phyloP scores from a whole-genome alignment of 1,284 basidiomycete species.

The Violaceomyces palustris region DNA sequence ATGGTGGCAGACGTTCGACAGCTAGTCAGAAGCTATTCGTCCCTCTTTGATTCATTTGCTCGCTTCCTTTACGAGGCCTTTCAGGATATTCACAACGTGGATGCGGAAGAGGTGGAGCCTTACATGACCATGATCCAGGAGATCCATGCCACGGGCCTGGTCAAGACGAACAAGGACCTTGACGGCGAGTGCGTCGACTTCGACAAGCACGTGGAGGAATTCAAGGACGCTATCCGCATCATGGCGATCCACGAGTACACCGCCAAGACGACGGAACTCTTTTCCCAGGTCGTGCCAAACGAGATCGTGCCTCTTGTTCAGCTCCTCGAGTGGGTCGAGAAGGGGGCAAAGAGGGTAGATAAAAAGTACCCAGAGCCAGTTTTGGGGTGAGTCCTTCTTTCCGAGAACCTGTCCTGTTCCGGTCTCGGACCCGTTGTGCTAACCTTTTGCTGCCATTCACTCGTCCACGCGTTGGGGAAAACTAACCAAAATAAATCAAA shows the following conservation, averaged over 20 bases:
- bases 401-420: too few relatives aligned
- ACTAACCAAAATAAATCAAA: too few relatives aligned
- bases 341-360: constrained; percentile 72
- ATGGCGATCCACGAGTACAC: constrained; percentile 63
- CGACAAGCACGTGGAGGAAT: constrained; percentile 47
- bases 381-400: too few relatives aligned
- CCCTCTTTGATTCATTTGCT: constrained; percentile 78
- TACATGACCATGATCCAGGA: constrained; percentile 39
- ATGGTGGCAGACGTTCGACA: constrained; percentile 69
- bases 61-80: constrained; percentile 78
- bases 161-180: constrained; percentile 29
- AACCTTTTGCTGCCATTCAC: too few relatives aligned
- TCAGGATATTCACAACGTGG: constrained; percentile 57
- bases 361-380: constrained; percentile 78
- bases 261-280: constrained; percentile 61
- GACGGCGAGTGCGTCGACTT: constrained; percentile 33
- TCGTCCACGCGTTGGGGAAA: too few relatives aligned
- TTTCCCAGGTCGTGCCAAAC: constrained; percentile 65
- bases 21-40: constrained; percentile 25
- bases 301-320: constrained; percentile 66
- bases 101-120: constrained; percentile 35
- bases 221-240: constrained; percentile 59
- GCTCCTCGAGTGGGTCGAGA: constrained; percentile 85
- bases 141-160: constrained; percentile 48
- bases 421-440: too few relatives aligned